Evolutionary conservation across 306 rosid genomes (phyloP).

Genomic region (Malus orientalis): DNA sequence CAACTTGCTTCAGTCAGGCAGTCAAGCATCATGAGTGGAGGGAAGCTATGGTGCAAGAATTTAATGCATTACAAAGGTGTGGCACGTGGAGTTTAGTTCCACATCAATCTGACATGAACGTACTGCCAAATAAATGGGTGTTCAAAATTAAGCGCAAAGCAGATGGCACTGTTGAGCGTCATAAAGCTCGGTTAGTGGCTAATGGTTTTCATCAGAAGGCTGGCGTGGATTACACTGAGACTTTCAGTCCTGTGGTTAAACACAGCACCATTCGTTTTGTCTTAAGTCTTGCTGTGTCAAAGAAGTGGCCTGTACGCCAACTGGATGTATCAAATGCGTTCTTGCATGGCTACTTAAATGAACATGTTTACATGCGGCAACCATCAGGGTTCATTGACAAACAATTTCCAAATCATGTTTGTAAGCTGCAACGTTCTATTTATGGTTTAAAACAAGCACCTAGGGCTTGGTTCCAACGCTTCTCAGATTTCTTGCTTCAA

Average conservation of each 20-base stretch:
- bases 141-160: neutral
- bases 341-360: too few relatives aligned
- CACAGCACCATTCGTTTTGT: neutral
- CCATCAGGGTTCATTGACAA: too few relatives aligned
- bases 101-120: fast-evolving
- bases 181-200: neutral
- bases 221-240: neutral
- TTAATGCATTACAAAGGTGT: neutral
- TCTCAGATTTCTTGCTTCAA: too few relatives aligned
- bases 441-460: too few relatives aligned
- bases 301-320: too few relatives aligned
- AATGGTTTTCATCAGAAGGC: neutral
- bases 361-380: too few relatives aligned
- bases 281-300: fast-evolving
- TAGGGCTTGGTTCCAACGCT: too few relatives aligned
- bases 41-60: neutral
- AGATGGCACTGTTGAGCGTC: neutral
- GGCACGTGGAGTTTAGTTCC: neutral
- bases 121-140: neutral
- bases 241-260: neutral
- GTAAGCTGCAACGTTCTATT: too few relatives aligned
- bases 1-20: too few relatives aligned
- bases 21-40: neutral
- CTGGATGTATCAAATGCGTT: too few relatives aligned
- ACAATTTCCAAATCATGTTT: too few relatives aligned